phyloP scores from a whole-genome alignment of 352 stramenopile genomes.

The Plasmopara viticola region DNA sequence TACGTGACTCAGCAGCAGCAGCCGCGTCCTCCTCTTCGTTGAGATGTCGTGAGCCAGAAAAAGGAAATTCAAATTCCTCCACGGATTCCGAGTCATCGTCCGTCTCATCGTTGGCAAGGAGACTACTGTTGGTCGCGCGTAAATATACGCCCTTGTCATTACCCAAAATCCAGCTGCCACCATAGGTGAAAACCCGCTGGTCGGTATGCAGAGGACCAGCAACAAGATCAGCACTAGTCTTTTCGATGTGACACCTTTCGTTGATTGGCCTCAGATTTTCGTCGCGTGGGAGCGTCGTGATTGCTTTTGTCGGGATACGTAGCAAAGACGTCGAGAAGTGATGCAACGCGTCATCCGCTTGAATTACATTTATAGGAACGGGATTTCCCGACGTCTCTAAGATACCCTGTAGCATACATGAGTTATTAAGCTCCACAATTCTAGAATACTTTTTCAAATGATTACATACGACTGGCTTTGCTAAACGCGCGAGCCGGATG shows the following conservation, averaged over 20 bases:
- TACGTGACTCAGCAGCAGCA: constrained; percentile 21
- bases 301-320: constrained; percentile 62
- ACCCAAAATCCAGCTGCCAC: constrained; percentile 78
- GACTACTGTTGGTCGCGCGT: constrained; percentile 58
- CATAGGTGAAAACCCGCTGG: constrained; percentile 32
- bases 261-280: constrained; percentile 44
- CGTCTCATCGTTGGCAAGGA: constrained; percentile 59
- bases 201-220: constrained; percentile 6
- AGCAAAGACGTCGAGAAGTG: constrained; percentile 60
- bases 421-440: neutral
- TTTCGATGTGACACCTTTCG: constrained; percentile 25
- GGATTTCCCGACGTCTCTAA: constrained; percentile 37
- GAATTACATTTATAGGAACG: constrained; percentile 40
- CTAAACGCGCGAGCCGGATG: constrained; percentile 22
- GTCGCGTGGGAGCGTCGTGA: constrained; percentile 71
- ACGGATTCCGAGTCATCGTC: constrained; percentile 51
- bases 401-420: constrained; percentile 28
- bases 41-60: constrained; percentile 28
- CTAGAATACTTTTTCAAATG: neutral
- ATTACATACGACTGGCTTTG: constrained; percentile 20
- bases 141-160: constrained; percentile 70
- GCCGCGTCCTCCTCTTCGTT: constrained; percentile 31
- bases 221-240: constrained; percentile 6
- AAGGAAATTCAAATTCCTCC: constrained; percentile 46
- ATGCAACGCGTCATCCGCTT: constrained; percentile 53